Evolutionary conservation across 192 early-diverging fungal genomes (phyloP), one percentile per base, ranked within the genome.

Genomic region (Anaeromyces robustus): DNA sequence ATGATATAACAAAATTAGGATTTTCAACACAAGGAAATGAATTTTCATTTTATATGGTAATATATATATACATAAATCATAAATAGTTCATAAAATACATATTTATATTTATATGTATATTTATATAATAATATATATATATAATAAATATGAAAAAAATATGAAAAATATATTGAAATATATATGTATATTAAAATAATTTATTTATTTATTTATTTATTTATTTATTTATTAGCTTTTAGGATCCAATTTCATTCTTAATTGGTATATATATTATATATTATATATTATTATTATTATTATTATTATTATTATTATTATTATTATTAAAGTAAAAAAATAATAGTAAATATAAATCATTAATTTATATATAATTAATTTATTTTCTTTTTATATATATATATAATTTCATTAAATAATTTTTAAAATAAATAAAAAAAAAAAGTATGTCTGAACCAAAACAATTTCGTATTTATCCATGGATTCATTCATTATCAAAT

Each of bases 41-140:
- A 87, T 98, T 98, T 86, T 96, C 95, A 34, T 97, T 93, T 82
- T 96, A 92, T 85, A 99, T 99, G 98, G 91, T 92, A 88, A 77
- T 52, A 77, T 80, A 78, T 17, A 26, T n/a, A n/a, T n/a, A n/a
- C n/a, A n/a, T n/a, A n/a, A n/a, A n/a, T n/a, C n/a, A n/a, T n/a
- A n/a, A n/a, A n/a, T n/a, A n/a, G n/a, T n/a, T n/a, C n/a, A n/a
- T n/a, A n/a, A n/a, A n/a, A n/a, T n/a, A n/a, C n/a, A n/a, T n/a
- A n/a, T n/a, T n/a, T n/a, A n/a, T n/a, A n/a, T n/a, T n/a, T n/a
- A n/a, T n/a, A n/a, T n/a, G n/a, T n/a, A n/a, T 13, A 9, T 29
- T 79, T 37, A 19, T 22, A 85, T 29, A 2, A 82, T 17, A 22
- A 30, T 26, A 26, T 29, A 28, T 77, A n/a, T 19, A 39, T 29